Evolutionary conservation across 2,329 filamentous ascomycete genomes (phyloP).

Genomic region (Plectosphaerella plurivora): DNA sequence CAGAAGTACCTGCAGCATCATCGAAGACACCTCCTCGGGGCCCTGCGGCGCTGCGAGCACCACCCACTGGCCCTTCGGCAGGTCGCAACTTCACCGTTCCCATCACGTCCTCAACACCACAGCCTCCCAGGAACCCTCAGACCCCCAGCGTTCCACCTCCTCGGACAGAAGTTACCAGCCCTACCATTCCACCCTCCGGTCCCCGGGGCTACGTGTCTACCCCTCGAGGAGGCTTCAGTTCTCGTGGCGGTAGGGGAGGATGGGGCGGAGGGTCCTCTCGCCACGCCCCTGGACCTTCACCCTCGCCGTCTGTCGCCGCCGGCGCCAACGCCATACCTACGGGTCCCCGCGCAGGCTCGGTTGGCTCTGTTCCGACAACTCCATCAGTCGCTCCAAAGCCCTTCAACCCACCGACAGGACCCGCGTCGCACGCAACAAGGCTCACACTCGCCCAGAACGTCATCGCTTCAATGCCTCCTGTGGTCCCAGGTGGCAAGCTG

Average conservation of each 20-base stretch:
- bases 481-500: slow-evolving; percentile 51
- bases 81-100: slow-evolving; percentile 32
- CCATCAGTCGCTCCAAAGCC: slow-evolving; percentile 32
- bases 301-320: slow-evolving; percentile 31
- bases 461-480: slow-evolving; percentile 43
- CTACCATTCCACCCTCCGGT: slow-evolving; percentile 47
- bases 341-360: slow-evolving; percentile 35
- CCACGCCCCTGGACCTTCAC: slow-evolving; percentile 24
- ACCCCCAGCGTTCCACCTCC: slow-evolving; percentile 24
- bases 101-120: slow-evolving; percentile 27
- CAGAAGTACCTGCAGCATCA: slow-evolving; percentile 20
- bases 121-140: slow-evolving; percentile 26
- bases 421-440: slow-evolving; percentile 32
- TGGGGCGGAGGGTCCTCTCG: slow-evolving; percentile 29
- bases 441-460: slow-evolving; percentile 49
- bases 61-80: slow-evolving; percentile 40
- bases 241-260: slow-evolving; percentile 40
- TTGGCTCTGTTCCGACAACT: slow-evolving; percentile 27
- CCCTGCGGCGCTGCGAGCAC: slow-evolving; percentile 47
- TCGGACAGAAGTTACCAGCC: slow-evolving; percentile 36
- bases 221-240: slow-evolving; percentile 33
- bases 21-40: slow-evolving; percentile 49
- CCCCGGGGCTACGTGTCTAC: slow-evolving; percentile 49
- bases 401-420: slow-evolving; percentile 56
- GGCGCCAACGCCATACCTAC: slow-evolving; percentile 35